Evolutionary conservation across 1,284 basidiomycete species (phyloP).

Genomic region (Uromyces viciae-fabae): DNA sequence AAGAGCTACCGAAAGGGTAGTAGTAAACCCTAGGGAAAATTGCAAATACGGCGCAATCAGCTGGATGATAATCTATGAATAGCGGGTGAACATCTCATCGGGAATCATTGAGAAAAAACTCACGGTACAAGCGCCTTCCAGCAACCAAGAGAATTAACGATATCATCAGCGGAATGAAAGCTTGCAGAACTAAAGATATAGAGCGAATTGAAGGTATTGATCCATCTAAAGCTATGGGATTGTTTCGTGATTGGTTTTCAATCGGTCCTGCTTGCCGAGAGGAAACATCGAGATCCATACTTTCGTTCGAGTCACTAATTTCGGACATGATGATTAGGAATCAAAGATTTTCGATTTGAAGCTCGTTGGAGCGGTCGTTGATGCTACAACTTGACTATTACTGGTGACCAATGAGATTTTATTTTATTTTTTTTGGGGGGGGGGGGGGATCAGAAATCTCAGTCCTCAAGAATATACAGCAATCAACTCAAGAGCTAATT

Average conservation of each 20-base stretch:
- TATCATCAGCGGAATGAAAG: background rate
- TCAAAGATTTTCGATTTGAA: background rate
- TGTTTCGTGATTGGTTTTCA: background rate
- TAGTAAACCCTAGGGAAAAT: constrained; percentile 15
- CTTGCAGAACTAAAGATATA: constrained; percentile 12
- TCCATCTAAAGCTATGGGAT: constrained; percentile 1
- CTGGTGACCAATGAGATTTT: background rate
- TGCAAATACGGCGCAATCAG: too few species aligned
- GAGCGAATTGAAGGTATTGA: constrained; percentile 5
- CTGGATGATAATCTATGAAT: background rate
- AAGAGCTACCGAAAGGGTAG: constrained; percentile 9
- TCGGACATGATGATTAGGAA: background rate
- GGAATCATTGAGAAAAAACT: background rate
- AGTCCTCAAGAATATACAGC: background rate
- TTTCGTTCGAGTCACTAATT: background rate
- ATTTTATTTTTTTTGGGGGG: background rate
- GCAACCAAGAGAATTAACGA: constrained; percentile 11
- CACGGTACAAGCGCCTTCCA: constrained; percentile 11
- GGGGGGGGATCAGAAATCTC: background rate
- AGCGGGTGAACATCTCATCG: background rate
- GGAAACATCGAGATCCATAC: background rate
- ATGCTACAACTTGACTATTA: background rate
- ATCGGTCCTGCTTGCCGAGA: background rate
- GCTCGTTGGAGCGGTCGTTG: background rate
- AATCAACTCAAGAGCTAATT: background rate